A percentile compares a stretch with the other conserved stretches of the same genome.
These are phyloP conservation scores for Amaranthus palmeri DNA, from an alignment of 148 eudicot species.

Conservation along the genomic window DNA sequence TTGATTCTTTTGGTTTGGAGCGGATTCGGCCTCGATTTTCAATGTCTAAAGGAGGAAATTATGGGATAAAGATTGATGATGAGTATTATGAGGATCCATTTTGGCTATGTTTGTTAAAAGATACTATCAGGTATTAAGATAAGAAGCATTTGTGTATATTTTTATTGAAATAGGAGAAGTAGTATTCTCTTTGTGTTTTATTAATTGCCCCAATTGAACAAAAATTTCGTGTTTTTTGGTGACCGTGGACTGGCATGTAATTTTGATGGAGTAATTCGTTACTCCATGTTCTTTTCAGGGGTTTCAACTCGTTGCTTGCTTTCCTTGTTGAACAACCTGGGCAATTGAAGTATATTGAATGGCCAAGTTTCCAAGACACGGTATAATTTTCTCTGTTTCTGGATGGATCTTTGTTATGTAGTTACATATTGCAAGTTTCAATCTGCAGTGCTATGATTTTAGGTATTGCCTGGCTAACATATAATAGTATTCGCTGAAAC, in stretches of 20 bases:
- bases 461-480: too few relatives aligned
- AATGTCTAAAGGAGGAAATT: constrained; percentile 32
- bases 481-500: too few relatives aligned
- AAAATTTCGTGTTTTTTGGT: not conserved
- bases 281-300: constrained; percentile 28
- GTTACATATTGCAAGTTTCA: not conserved
- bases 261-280: not conserved
- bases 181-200: too few relatives aligned
- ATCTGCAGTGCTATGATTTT: too few relatives aligned
- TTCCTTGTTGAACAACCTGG: constrained; percentile 59
- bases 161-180: not conserved
- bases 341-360: constrained; percentile 65
- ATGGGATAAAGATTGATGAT: constrained; percentile 30
- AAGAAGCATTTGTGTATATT: not conserved
- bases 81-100: constrained; percentile 31
- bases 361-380: constrained; percentile 83
- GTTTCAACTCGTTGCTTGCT: constrained; percentile 25
- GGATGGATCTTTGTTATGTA: not conserved
- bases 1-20: not conserved
- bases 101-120: constrained; percentile 34
- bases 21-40: constrained; percentile 17
- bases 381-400: constrained; percentile 23
- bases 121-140: constrained; percentile 30
- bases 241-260: not conserved
- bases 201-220: too few relatives aligned